Evolutionary conservation across 345 rosid species (phyloP).

Genomic region (Syzygium aqueum): DNA sequence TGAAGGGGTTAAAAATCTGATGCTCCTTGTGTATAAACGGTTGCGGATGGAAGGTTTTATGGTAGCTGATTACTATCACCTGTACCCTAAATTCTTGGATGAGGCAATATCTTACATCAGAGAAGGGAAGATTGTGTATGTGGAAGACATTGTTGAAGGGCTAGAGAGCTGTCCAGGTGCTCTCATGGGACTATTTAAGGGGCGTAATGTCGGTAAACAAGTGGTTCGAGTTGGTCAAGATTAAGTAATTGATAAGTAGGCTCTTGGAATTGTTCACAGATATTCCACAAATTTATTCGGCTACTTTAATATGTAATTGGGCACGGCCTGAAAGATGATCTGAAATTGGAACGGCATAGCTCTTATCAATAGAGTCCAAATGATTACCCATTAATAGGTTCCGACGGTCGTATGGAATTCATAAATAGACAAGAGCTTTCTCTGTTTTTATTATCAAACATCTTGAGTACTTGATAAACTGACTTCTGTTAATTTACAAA

Average conservation of each 20-base stretch:
- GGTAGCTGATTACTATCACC: constrained; percentile 8
- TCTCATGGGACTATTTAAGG: constrained; percentile 9
- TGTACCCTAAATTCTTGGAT: constrained; percentile 11
- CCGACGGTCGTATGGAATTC: background rate
- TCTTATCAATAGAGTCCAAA: background rate
- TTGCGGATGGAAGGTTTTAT: constrained; percentile 22
- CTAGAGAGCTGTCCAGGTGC: constrained; percentile 9
- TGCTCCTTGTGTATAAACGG: constrained; percentile 2
- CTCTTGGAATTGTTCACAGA: background rate
- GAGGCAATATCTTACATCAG: constrained; percentile 6
- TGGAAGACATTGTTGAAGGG: constrained; percentile 16
- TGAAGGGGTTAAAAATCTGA: constrained; percentile 9
- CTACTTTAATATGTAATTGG: background rate
- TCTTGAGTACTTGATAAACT: background rate
- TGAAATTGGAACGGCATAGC: background rate
- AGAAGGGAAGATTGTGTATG: constrained; percentile 10
- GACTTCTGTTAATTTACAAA: background rate
- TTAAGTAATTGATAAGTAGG: background rate
- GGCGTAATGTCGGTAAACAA: constrained; percentile 20
- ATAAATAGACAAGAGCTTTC: background rate
- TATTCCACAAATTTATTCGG: background rate
- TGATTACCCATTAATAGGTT: background rate
- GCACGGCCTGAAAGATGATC: background rate
- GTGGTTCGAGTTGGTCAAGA: constrained; percentile 13
- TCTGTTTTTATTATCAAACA: background rate